phyloP scores from a whole-genome alignment of 2,329 filamentous ascomycete species.

The Sporothrix globosa region DNA sequence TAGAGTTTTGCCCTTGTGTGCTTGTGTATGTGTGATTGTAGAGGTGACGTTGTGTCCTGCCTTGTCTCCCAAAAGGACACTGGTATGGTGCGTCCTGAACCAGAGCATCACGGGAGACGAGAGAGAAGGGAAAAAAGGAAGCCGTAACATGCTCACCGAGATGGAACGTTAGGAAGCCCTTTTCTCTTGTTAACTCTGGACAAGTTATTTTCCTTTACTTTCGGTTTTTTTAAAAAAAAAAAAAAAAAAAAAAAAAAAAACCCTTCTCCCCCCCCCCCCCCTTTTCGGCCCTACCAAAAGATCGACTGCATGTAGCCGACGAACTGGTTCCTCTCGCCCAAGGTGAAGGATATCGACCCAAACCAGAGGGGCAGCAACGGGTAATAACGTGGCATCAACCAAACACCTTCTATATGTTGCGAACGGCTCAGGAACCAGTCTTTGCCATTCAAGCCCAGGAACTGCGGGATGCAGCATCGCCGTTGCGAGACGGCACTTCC shows the following conservation, averaged over 20 bases:
- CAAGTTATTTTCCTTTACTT: not conserved
- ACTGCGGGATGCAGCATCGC: not conserved
- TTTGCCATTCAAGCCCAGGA: not conserved
- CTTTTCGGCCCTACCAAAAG: conserved; percentile 22
- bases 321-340: conserved; percentile 4
- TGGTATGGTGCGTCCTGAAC: not conserved
- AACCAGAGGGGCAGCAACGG: not conserved
- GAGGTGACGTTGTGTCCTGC: conserved; percentile 23
- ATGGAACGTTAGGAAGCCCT: no score
- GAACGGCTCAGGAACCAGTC: not conserved
- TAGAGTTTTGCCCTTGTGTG: not conserved
- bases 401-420: not conserved
- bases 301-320: conserved; percentile 8
- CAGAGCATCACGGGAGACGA: not conserved
- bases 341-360: conserved; percentile 1
- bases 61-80: not conserved
- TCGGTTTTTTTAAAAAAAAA: not conserved
- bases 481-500: not conserved
- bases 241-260: no score
- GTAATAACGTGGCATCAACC: conserved; percentile 26
- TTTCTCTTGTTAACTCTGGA: no score
- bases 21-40: conserved; percentile 23
- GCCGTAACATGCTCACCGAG: no score
- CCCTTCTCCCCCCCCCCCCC: no score
- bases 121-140: no score